Conservation (phyloP, 257 asterid species). For the Nemophila menziesii region DNA sequence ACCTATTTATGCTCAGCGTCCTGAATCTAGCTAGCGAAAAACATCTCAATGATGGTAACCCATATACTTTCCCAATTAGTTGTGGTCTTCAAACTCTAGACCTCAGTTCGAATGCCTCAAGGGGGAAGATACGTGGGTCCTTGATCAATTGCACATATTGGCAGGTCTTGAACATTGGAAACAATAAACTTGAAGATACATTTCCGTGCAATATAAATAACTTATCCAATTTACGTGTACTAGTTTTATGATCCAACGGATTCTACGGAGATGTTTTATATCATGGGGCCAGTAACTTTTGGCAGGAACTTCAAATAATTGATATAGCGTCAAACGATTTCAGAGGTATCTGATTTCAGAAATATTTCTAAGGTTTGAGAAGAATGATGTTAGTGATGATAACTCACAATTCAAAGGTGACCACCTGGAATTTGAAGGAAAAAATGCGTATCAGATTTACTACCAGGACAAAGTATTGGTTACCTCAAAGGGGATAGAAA, state of each 20-base stretch:
- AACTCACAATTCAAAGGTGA: too few species aligned
- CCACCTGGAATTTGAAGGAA: conserved; percentile 11
- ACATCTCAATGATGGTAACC: conserved; percentile 21
- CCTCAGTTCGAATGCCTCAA: conserved; percentile 26
- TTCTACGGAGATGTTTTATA: conserved; percentile 37
- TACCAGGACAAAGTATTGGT: conserved; percentile 19
- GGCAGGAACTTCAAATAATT: conserved; percentile 55
- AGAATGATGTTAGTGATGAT: conserved; percentile 23
- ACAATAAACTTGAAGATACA: too few species aligned
- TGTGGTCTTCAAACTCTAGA: too few species aligned
- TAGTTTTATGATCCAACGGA: too few species aligned
- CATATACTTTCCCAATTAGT: conserved; percentile 16
- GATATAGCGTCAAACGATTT: too few species aligned
- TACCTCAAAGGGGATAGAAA: conserved; percentile 16
- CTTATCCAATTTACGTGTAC: too few species aligned
- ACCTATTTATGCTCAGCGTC: conserved; percentile 13
- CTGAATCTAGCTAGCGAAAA: conserved; percentile 9
- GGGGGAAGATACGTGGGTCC: conserved; percentile 31
- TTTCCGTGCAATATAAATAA: conserved; percentile 20
- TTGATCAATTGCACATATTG: conserved; percentile 25
- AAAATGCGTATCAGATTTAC: background rate
- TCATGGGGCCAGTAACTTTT: conserved; percentile 13
- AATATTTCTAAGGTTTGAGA: conserved; percentile 23
- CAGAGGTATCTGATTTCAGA: conserved; percentile 22
- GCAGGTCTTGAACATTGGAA: conserved; percentile 25